Conservation (phyloP, 768 basidiomycete genomes). For the Pleurotus sapidus region DNA sequence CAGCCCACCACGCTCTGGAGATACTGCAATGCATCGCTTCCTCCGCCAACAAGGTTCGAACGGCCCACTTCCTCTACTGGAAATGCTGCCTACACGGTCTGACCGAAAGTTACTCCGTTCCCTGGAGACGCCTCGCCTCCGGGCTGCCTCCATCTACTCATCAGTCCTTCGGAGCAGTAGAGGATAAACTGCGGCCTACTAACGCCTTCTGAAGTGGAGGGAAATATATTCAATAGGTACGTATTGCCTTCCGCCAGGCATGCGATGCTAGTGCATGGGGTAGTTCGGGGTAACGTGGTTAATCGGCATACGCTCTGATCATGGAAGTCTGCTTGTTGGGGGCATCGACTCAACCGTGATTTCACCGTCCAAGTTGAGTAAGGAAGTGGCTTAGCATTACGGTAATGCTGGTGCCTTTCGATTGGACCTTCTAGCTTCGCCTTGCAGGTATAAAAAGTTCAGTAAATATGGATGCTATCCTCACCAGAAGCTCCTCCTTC, state of each 20-base stretch:
- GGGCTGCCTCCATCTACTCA: not conserved
- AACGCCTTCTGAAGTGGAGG: not conserved
- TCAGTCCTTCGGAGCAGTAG: constrained; percentile 5
- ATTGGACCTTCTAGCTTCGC: not conserved
- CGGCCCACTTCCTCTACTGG: not conserved
- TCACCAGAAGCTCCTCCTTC: not conserved
- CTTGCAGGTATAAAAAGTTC: not conserved
- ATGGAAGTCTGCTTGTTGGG: not conserved
- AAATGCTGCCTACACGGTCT: constrained; percentile 5
- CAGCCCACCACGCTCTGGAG: not conserved
- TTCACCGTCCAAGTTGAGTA: constrained; percentile 1
- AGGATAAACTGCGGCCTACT: constrained; percentile 10
- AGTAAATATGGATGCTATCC: not conserved
- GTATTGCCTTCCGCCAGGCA: not conserved
- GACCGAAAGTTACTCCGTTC: constrained; percentile 2
- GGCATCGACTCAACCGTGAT: constrained; percentile 5
- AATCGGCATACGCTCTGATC: constrained; percentile 1
- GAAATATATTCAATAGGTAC: not conserved
- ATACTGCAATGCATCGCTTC: not conserved
- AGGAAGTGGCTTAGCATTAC: not conserved
- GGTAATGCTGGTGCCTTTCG: not conserved
- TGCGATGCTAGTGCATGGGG: not conserved
- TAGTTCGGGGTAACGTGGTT: not conserved
- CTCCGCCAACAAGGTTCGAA: not conserved
- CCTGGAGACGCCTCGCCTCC: not conserved